Evolutionary conservation across 306 rosid genomes (phyloP), one percentile per base, ranked within the genome.

Genomic region (Gastrolobium bilobum): DNA sequence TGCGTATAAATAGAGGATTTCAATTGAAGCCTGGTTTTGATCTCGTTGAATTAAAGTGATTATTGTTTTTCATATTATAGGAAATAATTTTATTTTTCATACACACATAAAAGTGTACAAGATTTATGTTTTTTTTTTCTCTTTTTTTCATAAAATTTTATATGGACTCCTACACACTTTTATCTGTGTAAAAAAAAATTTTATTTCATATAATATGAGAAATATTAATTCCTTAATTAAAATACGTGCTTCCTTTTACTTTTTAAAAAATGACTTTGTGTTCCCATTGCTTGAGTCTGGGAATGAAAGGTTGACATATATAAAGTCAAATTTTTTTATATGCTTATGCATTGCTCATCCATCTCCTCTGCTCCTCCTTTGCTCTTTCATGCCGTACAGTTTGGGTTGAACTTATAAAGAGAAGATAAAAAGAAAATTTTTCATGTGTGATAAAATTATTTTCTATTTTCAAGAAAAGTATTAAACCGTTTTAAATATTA

Each of bases 1-100:
- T 39, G 26, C 26, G 86, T 78, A 68, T 85, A 85, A 81, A 85
- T 81, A 81, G 83, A 67, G 43, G 52, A 8, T 10, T 61, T 77
- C 46, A 56, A 80, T 10, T 68, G 7, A 38, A 75, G 33, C 60
- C 15, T 79, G 57, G 53, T 47, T 30, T 34, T 68, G 5, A 11
- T 44, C 6, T 13, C 9, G 13, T 14, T 63, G 72, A 35, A 50
- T 20, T 20, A 20, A 20, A 20, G 26, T 0, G 1, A 20, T 20
- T 20, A 20, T 0, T 20, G 26, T 20, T 20, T 20, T 20, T n/a
- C n/a, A n/a, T n/a, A n/a, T n/a, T n/a, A n/a, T n/a, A n/a, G n/a
- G n/a, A n/a, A n/a, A n/a, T n/a, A n/a, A n/a, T n/a, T n/a, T n/a
- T n/a, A n/a, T n/a, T n/a, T n/a, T n/a, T n/a, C n/a, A n/a, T n/a